Conservation (phyloP, 2,329 filamentous ascomycete genomes). For the Pyrenophora tritici-repentis region DNA sequence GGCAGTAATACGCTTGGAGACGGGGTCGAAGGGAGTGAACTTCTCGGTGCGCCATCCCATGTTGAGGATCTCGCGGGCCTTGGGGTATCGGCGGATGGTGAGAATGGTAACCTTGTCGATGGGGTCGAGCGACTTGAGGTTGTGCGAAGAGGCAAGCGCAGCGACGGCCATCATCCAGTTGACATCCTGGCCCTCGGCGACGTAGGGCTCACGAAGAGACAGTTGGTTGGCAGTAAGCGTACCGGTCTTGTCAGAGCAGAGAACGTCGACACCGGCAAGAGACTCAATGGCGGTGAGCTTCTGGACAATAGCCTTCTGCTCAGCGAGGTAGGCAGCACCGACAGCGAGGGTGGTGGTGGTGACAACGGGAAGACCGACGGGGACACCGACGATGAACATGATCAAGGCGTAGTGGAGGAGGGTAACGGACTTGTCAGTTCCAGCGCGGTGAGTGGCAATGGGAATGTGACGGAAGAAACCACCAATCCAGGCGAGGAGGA, state of each 20-base stretch:
- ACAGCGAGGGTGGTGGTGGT: constrained; percentile 78
- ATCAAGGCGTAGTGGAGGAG: constrained; percentile 57
- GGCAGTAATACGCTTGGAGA: constrained; percentile 78
- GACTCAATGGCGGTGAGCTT: constrained; percentile 81
- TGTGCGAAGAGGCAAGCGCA: constrained; percentile 76
- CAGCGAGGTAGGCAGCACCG: constrained; percentile 75
- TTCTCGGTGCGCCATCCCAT: constrained; percentile 78
- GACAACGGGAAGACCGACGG: constrained; percentile 77
- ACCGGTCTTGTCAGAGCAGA: constrained; percentile 83
- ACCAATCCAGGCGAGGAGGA: constrained; percentile 75
- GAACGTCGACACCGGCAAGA: constrained; percentile 67
- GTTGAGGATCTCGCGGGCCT: constrained; percentile 74
- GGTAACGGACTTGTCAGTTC: constrained; percentile 59
- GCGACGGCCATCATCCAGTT: constrained; percentile 87
- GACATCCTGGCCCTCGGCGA: constrained; percentile 75
- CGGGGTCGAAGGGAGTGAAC: constrained; percentile 78
- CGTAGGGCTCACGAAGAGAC: constrained; percentile 76
- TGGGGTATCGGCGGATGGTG: constrained; percentile 76
- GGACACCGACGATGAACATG: constrained; percentile 76
- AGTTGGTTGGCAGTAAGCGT: constrained; percentile 77
- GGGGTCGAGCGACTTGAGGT: constrained; percentile 76
- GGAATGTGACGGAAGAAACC: constrained; percentile 75
- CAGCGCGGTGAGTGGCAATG: constrained; percentile 63
- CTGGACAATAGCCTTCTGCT: constrained; percentile 79
- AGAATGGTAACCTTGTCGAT: constrained; percentile 81